Base-by-base conservation (phyloP, 2,329 filamentous ascomycete genomes). In the Ustilaginoidea virens region DNA sequence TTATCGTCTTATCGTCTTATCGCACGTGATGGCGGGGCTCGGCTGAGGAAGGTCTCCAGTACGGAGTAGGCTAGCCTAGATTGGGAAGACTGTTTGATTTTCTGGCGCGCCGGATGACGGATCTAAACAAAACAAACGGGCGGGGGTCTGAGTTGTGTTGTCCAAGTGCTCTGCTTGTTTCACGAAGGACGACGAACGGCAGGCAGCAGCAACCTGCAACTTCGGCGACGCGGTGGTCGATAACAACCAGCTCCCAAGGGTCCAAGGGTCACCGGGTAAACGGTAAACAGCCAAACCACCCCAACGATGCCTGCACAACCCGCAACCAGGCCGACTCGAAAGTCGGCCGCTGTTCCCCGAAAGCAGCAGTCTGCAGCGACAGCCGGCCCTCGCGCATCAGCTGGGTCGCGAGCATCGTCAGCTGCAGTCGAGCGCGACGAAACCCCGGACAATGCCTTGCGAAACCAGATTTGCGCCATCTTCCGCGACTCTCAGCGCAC, bases 401-500 rank as follows among this genome's bases (percentile, higher is more conserved):
- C 51, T 19, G 50, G 56, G 7, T 67, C 65, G 27, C 60, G 62
- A 29, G 49, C 51, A 18, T 64, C 63, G 4, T 56, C 63, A 5
- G 44, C 52, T n/a, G 77, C 80, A 22, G 66, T 76, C 41, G 83
- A 93, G 47, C 77, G 80, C 31, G 69, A 77, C 43, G 85, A 94
- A 49, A 68, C 74, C 4, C 69, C 73, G 30, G 63, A 72, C 26
- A 83, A 70, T 33, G 68, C 67, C 11, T 58, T 94, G 40, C 79
- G 86, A 43, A 67, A 65, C 20, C 78, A 80, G 46, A 65, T 93
- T 29, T 79, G 75, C 47, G 56, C 66, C 31, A 66, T 83, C 27
- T 86, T 86, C 46, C 66, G 68, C 39, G 80, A 86, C 51, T 85
- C 87, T 19, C 90, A 98, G 52, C 76, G 78, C 42, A 92, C 81